Evolutionary conservation across 2,329 filamentous ascomycete genomes (phyloP), one percentile per base, ranked within the genome.

Genomic region (Aspergillus intermedius): DNA sequence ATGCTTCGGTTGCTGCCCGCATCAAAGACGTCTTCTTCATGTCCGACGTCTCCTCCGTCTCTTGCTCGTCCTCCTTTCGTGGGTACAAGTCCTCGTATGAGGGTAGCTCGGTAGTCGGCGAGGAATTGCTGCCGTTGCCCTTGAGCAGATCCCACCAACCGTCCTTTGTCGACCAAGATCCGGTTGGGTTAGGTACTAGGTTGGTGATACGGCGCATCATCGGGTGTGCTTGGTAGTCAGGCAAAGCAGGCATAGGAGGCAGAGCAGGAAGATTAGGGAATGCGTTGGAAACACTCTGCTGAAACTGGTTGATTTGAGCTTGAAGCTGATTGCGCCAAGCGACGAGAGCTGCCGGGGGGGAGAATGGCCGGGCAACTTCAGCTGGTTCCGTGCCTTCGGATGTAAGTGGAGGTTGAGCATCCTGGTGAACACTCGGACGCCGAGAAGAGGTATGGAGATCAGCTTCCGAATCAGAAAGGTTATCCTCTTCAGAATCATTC

Each of bases 21-120:
- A 74, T 45, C 37, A 71, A 57, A n/a, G 67, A 70, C 8, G 63
- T 63, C 48, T 73, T 73, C 49, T 76, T 74, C 5, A 72, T 58
- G 23, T 69, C 69, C 34, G 60, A 63, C 10, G 54, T 56, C 42
- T 73, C 70, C 41, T 63, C 65, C 48, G 64, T 66, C 19, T 57
- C 57, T 48, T 64, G 65, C 17, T 57, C 57, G 25, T 56, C 50
- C 28, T 65, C 65, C 21, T 69, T 62, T 37, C 65, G 63, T 4
- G 86, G 87, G 64, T 83, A 93, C 23, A 93, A 80, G 43, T 91
- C 88, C 46, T 90, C 83, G 55, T 93, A 93, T 0, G 88, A 80
- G 8, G 88, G 88, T 7, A 87, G 87, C 28, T 79, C 74, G 3
- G 75, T 72, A 8, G 79, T 68, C 17, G 69, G 72, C 13, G 71